These are phyloP conservation scores for Fragilariopsis cylindrus DNA, from an alignment of 108 stramenopile genomes.

Conservation along the genomic window DNA sequence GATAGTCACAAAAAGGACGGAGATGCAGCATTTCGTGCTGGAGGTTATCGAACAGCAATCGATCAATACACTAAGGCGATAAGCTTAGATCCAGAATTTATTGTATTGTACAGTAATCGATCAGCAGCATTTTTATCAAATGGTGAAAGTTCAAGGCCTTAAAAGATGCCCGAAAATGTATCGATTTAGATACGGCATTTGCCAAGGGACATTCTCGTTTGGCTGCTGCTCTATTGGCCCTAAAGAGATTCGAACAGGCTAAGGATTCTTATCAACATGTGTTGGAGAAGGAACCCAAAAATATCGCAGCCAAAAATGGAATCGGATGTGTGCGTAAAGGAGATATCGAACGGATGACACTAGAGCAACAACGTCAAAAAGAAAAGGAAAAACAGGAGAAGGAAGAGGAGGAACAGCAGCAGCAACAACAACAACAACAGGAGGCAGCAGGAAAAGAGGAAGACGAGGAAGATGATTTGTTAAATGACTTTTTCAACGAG, in stretches of 20 bases:
- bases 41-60: slow-evolving; percentile 61
- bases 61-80: slow-evolving; percentile 66
- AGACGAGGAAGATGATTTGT: slow-evolving; percentile 56
- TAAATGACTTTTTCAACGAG: slow-evolving; percentile 86
- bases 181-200: slow-evolving; percentile 47
- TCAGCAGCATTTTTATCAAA: slow-evolving; percentile 81
- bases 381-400: slow-evolving; percentile 45
- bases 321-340: slow-evolving; percentile 56
- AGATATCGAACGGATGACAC: slow-evolving; percentile 41
- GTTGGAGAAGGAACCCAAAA: slow-evolving; percentile 52
- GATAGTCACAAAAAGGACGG: slow-evolving; percentile 62
- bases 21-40: slow-evolving; percentile 70
- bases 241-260: slow-evolving; percentile 71
- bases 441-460: slow-evolving; percentile 23
- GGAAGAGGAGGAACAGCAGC: slow-evolving; percentile 35
- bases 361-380: slow-evolving; percentile 34
- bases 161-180: slow-evolving; percentile 66
- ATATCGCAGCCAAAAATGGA: slow-evolving; percentile 64
- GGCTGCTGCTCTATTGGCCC: slow-evolving; percentile 72
- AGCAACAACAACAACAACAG: slow-evolving; percentile 14
- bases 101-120: slow-evolving; percentile 70
- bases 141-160: slow-evolving; percentile 76
- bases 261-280: slow-evolving; percentile 54
- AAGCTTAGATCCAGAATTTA: slow-evolving; percentile 63
- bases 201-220: slow-evolving; percentile 74